Evolutionary conservation across 805 yeast genomes (phyloP).

Genomic region (Teunomyces barrocoloradensis): DNA sequence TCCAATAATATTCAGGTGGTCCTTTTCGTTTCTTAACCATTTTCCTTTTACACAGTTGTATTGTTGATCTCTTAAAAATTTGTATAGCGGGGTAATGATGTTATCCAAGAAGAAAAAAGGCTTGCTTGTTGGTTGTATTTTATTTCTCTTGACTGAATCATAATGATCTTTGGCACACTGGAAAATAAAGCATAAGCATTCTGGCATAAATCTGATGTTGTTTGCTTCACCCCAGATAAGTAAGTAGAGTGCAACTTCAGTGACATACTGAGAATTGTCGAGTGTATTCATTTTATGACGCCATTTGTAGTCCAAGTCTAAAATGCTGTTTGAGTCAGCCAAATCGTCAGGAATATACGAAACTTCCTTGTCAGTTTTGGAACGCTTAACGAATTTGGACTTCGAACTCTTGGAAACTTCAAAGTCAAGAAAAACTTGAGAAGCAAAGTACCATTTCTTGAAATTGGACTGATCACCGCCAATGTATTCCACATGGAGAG

Average conservation of each 20-base stretch:
- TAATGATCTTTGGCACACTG: constrained; percentile 25
- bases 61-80: constrained; percentile 65
- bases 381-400: constrained; percentile 9
- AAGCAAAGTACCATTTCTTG: constrained; percentile 89
- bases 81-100: constrained; percentile 50
- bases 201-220: constrained; percentile 54
- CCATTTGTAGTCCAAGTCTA: constrained; percentile 53
- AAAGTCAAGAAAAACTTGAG: constrained; percentile 74
- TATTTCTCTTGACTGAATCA: constrained; percentile 18
- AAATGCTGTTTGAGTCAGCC: constrained; percentile 14
- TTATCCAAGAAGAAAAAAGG: constrained; percentile 32
- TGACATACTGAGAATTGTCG: constrained; percentile 55
- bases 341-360: constrained; percentile 34
- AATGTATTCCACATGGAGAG: constrained; percentile 86
- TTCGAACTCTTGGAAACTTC: constrained; percentile 51
- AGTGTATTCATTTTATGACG: constrained; percentile 56
- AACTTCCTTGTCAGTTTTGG: constrained; percentile 32
- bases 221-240: constrained; percentile 79
- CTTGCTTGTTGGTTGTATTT: background rate
- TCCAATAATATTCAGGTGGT: constrained; percentile 61
- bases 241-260: constrained; percentile 62
- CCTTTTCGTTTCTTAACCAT: constrained; percentile 62
- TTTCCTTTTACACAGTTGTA: constrained; percentile 54
- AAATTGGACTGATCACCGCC: constrained; percentile 89
- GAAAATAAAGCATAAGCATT: constrained; percentile 33